These are phyloP conservation scores for Sporisorium iseilematis-ciliati DNA, from an alignment of 1,284 basidiomycete genomes.

Conservation along the genomic window DNA sequence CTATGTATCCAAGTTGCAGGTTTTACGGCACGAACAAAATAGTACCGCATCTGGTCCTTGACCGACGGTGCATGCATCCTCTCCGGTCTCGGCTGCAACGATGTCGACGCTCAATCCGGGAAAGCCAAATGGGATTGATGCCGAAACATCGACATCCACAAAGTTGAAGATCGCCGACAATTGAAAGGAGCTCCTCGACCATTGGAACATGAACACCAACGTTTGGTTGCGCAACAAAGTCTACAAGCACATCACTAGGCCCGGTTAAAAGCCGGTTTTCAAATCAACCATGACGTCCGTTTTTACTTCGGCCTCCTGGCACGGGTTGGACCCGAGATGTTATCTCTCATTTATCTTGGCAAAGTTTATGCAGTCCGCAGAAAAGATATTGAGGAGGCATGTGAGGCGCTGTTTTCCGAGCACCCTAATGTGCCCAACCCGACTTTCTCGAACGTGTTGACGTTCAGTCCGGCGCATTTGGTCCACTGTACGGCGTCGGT, in stretches of 20 bases:
- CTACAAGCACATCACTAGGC: constrained; percentile 93
- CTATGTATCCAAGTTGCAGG: constrained; percentile 81
- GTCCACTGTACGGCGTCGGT: constrained; percentile 83
- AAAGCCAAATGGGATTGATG: constrained; percentile 86
- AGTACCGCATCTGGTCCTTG: constrained; percentile 91
- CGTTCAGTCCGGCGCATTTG: constrained; percentile 74
- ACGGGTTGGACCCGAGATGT: constrained; percentile 67
- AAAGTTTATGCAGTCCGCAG: constrained; percentile 60
- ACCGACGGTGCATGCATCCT: constrained; percentile 89
- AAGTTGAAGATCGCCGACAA: constrained; percentile 90
- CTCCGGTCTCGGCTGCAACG: constrained; percentile 87
- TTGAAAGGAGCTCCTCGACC: constrained; percentile 85
- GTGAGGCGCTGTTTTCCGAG: constrained; percentile 65
- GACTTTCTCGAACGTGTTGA: constrained; percentile 35
- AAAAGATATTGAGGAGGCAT: constrained; percentile 57
- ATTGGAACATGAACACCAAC: constrained; percentile 92
- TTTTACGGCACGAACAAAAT: constrained; percentile 83
- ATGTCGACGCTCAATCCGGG: constrained; percentile 76
- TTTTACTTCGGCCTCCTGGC: constrained; percentile 91
- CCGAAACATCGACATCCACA: constrained; percentile 83
- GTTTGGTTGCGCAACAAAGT: constrained; percentile 96
- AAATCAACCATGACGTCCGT: constrained; percentile 92
- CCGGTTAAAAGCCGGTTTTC: constrained; percentile 72
- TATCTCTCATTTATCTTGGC: constrained; percentile 65
- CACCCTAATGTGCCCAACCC: constrained; percentile 61